Base-by-base conservation (phyloP, 176 grass and related monocot species). In the Dactylis glomerata region DNA sequence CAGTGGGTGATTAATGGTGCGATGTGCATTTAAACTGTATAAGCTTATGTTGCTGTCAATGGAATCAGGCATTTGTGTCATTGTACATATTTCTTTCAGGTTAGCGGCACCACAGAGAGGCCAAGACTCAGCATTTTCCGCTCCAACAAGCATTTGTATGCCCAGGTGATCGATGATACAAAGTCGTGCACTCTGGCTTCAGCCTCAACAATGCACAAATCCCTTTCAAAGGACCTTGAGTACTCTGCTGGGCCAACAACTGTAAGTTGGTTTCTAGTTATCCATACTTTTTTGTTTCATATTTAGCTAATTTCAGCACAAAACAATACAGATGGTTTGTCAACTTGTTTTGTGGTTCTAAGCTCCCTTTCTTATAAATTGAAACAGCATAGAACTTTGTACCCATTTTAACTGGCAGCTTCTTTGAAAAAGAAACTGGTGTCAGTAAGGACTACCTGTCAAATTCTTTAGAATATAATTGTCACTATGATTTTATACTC, bases 101-200 rank as follows among this genome's bases (percentile, higher is more conserved):
- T 98, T 34, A 83, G 83, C 51, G 96, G 96, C 78, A 95, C 87
- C 12, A 89, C 89, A 0, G 96, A 95, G 78, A 94, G 96, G 63
- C 96, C 96, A 66, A 95, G 96, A 63, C 76, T 98, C 68, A 87
- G 88, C 0, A 45, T 98, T 72, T 95, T 87, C 83, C 93, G 83
- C 36, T 98, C 96, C 24, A 95, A 94, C 77, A 95, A 95, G 63
- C 96, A 98, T 90, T 70, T 98, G 30, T 93, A 90, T 41, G 93
- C 91, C 32, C 96, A 95, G 89, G 93, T 98, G 51, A 98, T 98
- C 22, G 96, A 98, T 1, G 93, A 98, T n/a, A 90, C 89, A 64
- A 96, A 98, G 69, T 92, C 90, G 77, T 94, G 92, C 82, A 98
- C 96, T 19, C 77, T 98, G 84, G 93, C 84, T 81, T 84, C 96